Base-by-base conservation (phyloP, 1,139 yeast genomes). In the Kodamaea anthophila region DNA sequence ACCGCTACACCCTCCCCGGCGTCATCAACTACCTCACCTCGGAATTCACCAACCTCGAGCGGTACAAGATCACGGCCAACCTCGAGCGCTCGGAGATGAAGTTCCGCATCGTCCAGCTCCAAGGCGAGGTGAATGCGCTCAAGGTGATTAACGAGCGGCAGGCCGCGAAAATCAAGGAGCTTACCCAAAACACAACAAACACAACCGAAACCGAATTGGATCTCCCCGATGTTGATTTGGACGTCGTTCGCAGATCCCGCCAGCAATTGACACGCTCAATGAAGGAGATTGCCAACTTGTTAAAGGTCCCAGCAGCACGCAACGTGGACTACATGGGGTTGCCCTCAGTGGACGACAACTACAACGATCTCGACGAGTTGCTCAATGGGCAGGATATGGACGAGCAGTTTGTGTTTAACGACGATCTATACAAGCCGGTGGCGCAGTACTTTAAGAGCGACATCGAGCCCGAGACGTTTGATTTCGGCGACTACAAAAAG, bases 1-100 rank as follows among this genome's bases (percentile, higher is more conserved):
- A n/a, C 26, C 40, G 65, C 29, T 74, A 74, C 40, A 74, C 79
- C 2, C 57, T 75, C 15, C 82, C 82, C 0, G 82, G 82, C 2
- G 74, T 75, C n/a, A 74, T 75, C 53, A 74, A 72, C 44, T 75
- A 75, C 44, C 54, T 75, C 32, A 77, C 78, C 19, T 63, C 72
- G 7, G 81, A 75, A 41, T 75, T 74, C 51, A 73, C 81, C 16
- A 66, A 70, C 35, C 60, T 74, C 38, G 82, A 75, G 44, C 53
- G 77, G 34, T 74, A 65, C 50, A 68, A 74, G 44, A 71, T 75
- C 48, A 59, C 71, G 55, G 65, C 71, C 36, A 74, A 70, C 44
- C 53, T 75, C 41, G 81, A 75, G 44, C 67, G 66, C 36, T 62
- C 74, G 6, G 77, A 75, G 34, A 66, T 74, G 70, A 72, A 71